phyloP scores from a whole-genome alignment of 2,329 filamentous ascomycete genomes.

The Cladophialophora yegresii region DNA sequence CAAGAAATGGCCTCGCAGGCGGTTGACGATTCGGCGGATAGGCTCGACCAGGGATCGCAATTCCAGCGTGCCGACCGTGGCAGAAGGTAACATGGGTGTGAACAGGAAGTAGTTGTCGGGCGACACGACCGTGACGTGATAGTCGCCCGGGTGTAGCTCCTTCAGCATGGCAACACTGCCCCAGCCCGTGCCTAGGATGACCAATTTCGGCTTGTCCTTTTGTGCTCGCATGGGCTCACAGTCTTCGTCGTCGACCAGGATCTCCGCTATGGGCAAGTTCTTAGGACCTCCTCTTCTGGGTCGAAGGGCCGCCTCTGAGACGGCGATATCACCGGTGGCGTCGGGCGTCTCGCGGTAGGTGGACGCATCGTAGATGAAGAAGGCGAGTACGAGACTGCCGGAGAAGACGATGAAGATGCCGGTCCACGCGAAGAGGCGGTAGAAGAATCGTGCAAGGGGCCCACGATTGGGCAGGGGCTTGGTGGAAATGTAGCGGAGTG shows the following conservation, averaged over 20 bases:
- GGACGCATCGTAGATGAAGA: conserved; percentile 91
- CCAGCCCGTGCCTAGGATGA: conserved; percentile 93
- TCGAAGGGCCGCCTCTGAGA: conserved; percentile 80
- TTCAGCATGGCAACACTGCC: conserved; percentile 90
- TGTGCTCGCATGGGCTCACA: conserved; percentile 66
- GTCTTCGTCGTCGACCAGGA: conserved; percentile 87
- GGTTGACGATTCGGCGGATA: conserved; percentile 76
- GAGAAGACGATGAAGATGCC: conserved; percentile 75
- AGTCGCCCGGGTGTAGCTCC: conserved; percentile 83
- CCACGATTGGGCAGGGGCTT: conserved; percentile 41
- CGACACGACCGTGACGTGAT: conserved; percentile 92
- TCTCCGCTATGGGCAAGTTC: conserved; percentile 87
- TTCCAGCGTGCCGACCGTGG: conserved; percentile 92
- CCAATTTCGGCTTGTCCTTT: conserved; percentile 88
- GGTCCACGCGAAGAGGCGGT: conserved; percentile 68
- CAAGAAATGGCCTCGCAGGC: conserved; percentile 83
- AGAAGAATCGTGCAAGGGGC: conserved; percentile 57
- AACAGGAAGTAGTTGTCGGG: conserved; percentile 97
- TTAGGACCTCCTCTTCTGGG: conserved; percentile 86
- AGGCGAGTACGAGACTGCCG: conserved; percentile 70
- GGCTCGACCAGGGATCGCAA: conserved; percentile 90
- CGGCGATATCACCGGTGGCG: conserved; percentile 68
- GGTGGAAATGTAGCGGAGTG: conserved; percentile 38
- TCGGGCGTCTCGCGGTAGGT: conserved; percentile 77
- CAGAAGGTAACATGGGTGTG: conserved; percentile 95